A percentile compares a stretch with the other conserved stretches of the same genome.
These are phyloP conservation scores for Pseudophaeomoniella oleicola DNA, from an alignment of 2,329 filamentous ascomycete species.

Conservation along the genomic window DNA sequence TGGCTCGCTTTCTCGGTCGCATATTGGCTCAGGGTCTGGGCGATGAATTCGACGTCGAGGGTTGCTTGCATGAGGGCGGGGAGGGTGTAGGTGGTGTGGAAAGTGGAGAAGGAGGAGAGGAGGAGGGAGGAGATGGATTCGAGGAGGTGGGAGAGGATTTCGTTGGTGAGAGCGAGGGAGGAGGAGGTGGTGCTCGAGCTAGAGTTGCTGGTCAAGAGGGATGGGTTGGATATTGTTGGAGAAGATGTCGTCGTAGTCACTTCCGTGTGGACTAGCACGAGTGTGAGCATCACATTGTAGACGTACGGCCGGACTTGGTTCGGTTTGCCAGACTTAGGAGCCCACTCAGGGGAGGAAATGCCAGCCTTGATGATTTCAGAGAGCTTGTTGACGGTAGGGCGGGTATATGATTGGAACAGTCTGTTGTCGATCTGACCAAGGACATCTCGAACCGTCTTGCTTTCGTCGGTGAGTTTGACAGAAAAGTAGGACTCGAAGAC, in stretches of 20 bases:
- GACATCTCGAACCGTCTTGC: constrained; percentile 80
- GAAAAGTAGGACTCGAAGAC: constrained; percentile 91
- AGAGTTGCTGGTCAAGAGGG: constrained; percentile 36
- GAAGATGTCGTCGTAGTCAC: constrained; percentile 70
- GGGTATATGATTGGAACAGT: constrained; percentile 85
- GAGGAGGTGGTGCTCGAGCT: constrained; percentile 61
- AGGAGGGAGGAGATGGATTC: constrained; percentile 68
- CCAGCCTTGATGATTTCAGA: constrained; percentile 57
- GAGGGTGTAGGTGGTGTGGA: constrained; percentile 50
- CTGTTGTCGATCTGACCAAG: constrained; percentile 79
- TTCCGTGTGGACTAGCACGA: constrained; percentile 86
- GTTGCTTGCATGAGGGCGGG: constrained; percentile 90
- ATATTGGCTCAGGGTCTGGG: constrained; percentile 82
- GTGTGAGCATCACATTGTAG: constrained; percentile 67
- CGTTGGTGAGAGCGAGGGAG: constrained; percentile 53
- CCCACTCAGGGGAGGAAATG: constrained; percentile 58
- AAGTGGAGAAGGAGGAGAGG: constrained; percentile 61
- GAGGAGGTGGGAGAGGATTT: constrained; percentile 74
- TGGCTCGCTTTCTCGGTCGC: constrained; percentile 70
- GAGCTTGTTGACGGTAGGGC: constrained; percentile 55
- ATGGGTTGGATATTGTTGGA: no score
- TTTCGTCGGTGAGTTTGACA: constrained; percentile 86
- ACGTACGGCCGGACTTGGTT: constrained; percentile 74
- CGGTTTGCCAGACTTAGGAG: constrained; percentile 44
- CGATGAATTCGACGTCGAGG: constrained; percentile 90